phyloP scores from a whole-genome alignment of 768 basidiomycete species.

The Gelatoporia subvermispora region DNA sequence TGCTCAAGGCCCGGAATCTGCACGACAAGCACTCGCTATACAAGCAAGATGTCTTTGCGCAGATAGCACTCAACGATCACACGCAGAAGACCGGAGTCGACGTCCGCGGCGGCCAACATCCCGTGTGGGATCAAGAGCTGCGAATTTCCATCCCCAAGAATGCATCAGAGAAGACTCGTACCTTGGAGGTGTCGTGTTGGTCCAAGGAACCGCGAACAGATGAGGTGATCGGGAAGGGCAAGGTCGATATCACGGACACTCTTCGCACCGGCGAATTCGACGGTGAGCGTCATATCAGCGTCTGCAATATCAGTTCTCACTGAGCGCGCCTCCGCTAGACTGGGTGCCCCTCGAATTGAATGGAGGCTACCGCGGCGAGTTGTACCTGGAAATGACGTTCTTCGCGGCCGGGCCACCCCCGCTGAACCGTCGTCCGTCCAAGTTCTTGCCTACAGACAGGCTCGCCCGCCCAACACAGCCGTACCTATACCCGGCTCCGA shows the following conservation, averaged over 20 bases:
- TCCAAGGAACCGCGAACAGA: conserved; percentile 77
- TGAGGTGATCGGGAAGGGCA: conserved; percentile 66
- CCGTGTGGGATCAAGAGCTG: conserved; percentile 88
- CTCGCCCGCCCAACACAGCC: conserved; percentile 14
- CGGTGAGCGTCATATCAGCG: conserved; percentile 45
- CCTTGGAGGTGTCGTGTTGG: conserved; percentile 72
- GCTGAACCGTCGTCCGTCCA: conserved; percentile 27
- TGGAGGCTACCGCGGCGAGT: conserved; percentile 64
- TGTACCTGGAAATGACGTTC: conserved; percentile 93
- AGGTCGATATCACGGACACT: conserved; percentile 72
- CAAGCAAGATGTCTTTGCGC: conserved; percentile 87
- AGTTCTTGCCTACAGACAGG: conserved; percentile 22
- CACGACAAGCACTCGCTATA: conserved; percentile 80
- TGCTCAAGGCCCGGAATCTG: conserved; percentile 81
- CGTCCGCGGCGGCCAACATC: conserved; percentile 87
- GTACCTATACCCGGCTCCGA: neutral
- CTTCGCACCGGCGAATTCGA: conserved; percentile 88
- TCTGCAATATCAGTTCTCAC: neutral
- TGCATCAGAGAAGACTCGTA: conserved; percentile 47
- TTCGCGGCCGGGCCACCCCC: conserved; percentile 66
- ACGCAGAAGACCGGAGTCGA: conserved; percentile 70
- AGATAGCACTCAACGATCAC: conserved; percentile 52
- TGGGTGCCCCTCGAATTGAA: conserved; percentile 65
- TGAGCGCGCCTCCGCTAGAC: conserved; percentile 39
- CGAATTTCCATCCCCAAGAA: conserved; percentile 65